These are phyloP conservation scores for Colletotrichum trifolii DNA, from an alignment of 2,329 filamentous ascomycete species.

Conservation along the genomic window DNA sequence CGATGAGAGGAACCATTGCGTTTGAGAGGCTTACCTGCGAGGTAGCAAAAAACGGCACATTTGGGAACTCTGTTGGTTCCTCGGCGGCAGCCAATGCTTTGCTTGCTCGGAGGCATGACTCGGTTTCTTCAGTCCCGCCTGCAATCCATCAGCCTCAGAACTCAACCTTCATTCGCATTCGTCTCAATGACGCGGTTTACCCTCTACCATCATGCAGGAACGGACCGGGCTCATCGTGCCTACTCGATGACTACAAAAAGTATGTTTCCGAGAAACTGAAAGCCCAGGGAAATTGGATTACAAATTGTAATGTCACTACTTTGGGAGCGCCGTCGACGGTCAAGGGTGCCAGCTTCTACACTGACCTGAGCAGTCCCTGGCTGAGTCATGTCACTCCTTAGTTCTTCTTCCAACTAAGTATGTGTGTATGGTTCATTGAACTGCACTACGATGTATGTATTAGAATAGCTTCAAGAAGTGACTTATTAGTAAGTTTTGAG, in stretches of 20 bases:
- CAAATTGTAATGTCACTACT: conserved; percentile 59
- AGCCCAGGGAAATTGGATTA: conserved; percentile 60
- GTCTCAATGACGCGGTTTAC: conserved; percentile 73
- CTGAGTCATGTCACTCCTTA: conserved; percentile 24
- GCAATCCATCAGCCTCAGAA: conserved; percentile 37
- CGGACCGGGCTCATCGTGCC: conserved; percentile 66
- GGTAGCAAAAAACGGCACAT: conserved; percentile 31
- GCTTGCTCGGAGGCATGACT: neutral
- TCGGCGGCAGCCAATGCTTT: no score
- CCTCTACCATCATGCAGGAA: conserved; percentile 64
- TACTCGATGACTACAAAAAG: conserved; percentile 55
- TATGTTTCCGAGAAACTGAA: conserved; percentile 58
- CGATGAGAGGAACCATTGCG: conserved; percentile 73
- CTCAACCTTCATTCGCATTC: conserved; percentile 64
- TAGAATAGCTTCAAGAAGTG: no score
- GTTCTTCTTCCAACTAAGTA: neutral
- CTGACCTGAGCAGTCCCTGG: conserved; percentile 47
- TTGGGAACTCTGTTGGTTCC: conserved; percentile 13
- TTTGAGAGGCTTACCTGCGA: conserved; percentile 71
- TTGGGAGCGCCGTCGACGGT: conserved; percentile 52
- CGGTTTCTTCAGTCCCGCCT: neutral
- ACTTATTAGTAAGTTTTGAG: no score
- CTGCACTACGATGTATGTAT: no score
- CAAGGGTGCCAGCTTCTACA: conserved; percentile 62
- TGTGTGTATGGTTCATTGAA: no score